Evolutionary conservation across 345 rosid genomes (phyloP).

Genomic region (Acer campestre): DNA sequence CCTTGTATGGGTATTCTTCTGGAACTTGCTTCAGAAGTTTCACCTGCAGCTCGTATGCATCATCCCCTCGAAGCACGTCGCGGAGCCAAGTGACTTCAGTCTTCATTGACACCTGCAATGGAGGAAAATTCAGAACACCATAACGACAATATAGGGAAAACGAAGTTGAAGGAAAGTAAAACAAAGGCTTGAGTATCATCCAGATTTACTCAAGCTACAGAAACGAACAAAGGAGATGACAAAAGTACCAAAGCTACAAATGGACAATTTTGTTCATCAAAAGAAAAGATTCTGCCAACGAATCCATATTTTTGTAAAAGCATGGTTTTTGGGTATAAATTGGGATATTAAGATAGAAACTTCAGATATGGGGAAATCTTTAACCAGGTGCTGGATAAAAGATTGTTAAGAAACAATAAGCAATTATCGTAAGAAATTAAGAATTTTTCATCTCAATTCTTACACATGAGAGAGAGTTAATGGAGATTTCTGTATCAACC

Average conservation of each 20-base stretch:
- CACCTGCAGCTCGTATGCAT: conserved; percentile 84
- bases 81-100: conserved; percentile 91
- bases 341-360: not conserved
- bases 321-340: not conserved
- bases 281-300: not conserved
- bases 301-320: not conserved
- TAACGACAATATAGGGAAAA: not conserved
- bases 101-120: conserved; percentile 86
- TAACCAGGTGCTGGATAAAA: not conserved
- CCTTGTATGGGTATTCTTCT: conserved; percentile 94
- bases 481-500: not conserved
- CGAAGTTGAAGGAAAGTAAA: not conserved
- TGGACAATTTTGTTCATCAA: not conserved
- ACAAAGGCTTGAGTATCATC: not conserved
- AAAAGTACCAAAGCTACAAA: no score
- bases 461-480: not conserved
- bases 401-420: not conserved
- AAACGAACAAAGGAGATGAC: not conserved
- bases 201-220: not conserved
- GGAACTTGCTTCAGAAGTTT: conserved; percentile 84
- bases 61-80: conserved; percentile 82
- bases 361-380: not conserved
- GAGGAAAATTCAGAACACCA: not conserved
- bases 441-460: conserved; percentile 4
- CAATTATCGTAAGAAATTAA: not conserved